A percentile compares a stretch with the other conserved stretches of the same genome.
These are phyloP conservation scores for Crotalaria pallida DNA, from an alignment of 306 rosid genomes.

Conservation along the genomic window DNA sequence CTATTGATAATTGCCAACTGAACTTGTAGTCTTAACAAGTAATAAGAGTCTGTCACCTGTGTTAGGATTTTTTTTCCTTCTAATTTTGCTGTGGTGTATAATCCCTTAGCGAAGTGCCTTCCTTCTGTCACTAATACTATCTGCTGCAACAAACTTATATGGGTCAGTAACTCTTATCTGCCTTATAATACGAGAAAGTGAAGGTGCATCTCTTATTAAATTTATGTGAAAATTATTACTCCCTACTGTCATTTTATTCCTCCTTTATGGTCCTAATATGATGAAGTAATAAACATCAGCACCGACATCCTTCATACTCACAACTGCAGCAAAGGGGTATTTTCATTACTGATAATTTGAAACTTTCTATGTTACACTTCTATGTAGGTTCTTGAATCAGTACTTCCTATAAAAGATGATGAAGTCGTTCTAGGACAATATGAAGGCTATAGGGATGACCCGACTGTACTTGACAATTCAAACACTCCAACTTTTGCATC, in stretches of 20 bases:
- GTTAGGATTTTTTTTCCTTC: too few species aligned
- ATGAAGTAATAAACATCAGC: neutral
- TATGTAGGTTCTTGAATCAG: too few species aligned
- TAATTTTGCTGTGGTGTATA: too few species aligned
- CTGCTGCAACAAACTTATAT: too few species aligned
- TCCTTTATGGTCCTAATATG: neutral
- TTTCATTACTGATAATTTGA: neutral
- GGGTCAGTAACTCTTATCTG: too few species aligned
- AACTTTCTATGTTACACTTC: neutral
- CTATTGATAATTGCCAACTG: too few species aligned
- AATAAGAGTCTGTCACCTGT: too few species aligned
- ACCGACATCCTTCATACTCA: neutral
- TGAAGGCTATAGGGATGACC: constrained; percentile 84
- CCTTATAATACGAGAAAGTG: constrained; percentile 98
- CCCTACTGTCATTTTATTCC: neutral
- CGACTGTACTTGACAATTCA: constrained; percentile 86
- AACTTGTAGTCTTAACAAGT: too few species aligned
- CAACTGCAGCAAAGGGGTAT: neutral
- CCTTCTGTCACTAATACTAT: too few species aligned
- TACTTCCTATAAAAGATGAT: too few species aligned
- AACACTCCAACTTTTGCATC: constrained; percentile 96
- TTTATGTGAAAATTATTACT: neutral
- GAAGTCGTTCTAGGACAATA: too few species aligned
- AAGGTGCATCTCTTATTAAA: constrained; percentile 50
- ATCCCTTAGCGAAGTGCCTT: too few species aligned